Base-by-base conservation (phyloP, 2,329 filamentous ascomycete genomes). In the Scleromitrula shiraiana region DNA sequence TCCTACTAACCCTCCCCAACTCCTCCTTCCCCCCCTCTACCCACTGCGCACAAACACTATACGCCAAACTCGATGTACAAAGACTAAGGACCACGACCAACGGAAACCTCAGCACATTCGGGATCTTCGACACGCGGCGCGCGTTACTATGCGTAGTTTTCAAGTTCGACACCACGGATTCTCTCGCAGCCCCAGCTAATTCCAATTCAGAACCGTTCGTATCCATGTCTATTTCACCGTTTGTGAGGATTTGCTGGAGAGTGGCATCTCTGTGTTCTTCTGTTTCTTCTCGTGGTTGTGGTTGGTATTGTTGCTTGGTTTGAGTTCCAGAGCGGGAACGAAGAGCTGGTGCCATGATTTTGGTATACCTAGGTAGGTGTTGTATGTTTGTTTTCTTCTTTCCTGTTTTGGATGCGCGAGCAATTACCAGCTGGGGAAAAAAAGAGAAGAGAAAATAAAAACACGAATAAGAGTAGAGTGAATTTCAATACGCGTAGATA, bases 1-100 rank as follows among this genome's bases (percentile, higher is more conserved):
- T 75, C 59, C 81, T 78, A 63, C 80, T 84, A 50, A 91, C 75
- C 22, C 70, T 68, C 1, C 80, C 80, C 33, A 95, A 70, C 64
- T 90, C 82, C 6, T 44, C 40, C 15, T 9, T 22, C 9, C 35
- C 35, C 19, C 12, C 17, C 4, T 15, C 76, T 78, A 12, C 74
- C 42, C 15, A 41, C 30, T 76, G 72, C 40, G 78, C 73, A 6
- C 78, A 70, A 44, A 83, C 62, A 39, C 79, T 78, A 65, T 85
- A 85, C 6, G 86, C 74, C 15, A 81, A 59, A 14, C 77, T 74
- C 54, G 81, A 84, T 49, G 88, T 67, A 26, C 72, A 69, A 50
- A 90, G 71, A 65, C 74, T 80, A 56, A 80, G 62, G 17, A 72
- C 60, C 8, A 73, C 69, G 17, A 74, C 67, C 4, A 80, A 65